Evolutionary conservation across 495 filamentous ascomycete species (phyloP).

Genomic region (Tuber borchii): DNA sequence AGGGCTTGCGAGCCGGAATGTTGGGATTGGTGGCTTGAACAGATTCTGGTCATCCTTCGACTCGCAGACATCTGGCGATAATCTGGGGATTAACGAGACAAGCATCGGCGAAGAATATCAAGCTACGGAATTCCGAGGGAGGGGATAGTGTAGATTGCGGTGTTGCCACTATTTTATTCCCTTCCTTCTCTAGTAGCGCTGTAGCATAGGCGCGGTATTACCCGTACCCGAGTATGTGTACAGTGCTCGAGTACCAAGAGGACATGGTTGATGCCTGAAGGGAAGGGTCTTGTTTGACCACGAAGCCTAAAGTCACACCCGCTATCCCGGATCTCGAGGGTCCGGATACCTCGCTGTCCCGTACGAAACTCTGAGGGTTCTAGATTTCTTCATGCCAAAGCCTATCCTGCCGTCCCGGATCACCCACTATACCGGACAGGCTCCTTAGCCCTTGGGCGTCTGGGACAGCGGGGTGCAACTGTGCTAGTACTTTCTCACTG

Average conservation of each 20-base stretch:
- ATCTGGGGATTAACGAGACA: slow-evolving; percentile 21
- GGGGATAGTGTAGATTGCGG: slow-evolving; percentile 18
- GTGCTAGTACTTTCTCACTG: not conserved
- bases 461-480: no score
- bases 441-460: no score
- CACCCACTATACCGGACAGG: no score
- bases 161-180: not conserved
- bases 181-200: not conserved
- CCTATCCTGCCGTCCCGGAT: no score
- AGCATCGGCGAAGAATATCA: slow-evolving; percentile 16
- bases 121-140: slow-evolving; percentile 20
- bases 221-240: not conserved
- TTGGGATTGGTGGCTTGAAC: slow-evolving; percentile 37
- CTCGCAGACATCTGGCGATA: slow-evolving; percentile 19
- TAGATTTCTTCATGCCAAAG: no score
- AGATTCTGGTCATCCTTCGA: slow-evolving; percentile 31
- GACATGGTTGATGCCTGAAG: not conserved
- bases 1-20: slow-evolving; percentile 31
- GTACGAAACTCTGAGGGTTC: no score
- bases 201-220: not conserved
- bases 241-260: not conserved
- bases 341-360: no score
- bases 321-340: no score
- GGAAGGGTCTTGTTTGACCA: not conserved
- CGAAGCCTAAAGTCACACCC: not conserved